Percentiles rank a stretch among this genome's conserved stretches.
Conservation (phyloP, 1,284 basidiomycete species). For the Sutorius eximius region DNA sequence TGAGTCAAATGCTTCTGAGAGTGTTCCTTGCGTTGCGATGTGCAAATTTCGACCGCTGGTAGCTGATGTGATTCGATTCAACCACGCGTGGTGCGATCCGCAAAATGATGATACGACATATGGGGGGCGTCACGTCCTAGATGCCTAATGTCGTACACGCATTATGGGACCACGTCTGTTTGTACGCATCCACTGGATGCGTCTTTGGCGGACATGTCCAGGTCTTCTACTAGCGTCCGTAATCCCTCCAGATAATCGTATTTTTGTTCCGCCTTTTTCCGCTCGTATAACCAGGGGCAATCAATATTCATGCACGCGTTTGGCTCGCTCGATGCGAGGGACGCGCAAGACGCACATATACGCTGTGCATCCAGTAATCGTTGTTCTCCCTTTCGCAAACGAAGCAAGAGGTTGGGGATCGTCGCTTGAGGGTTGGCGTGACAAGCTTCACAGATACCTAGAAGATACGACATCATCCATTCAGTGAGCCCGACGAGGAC, state of each 20-base stretch:
- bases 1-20: no score
- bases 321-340: slow-evolving; percentile 55
- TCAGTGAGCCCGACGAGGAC: background rate
- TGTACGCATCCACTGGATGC: background rate
- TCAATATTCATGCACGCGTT: slow-evolving; percentile 81
- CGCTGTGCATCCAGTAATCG: slow-evolving; percentile 58
- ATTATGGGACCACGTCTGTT: slow-evolving; percentile 4
- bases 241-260: slow-evolving; percentile 45
- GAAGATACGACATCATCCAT: background rate
- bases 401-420: slow-evolving; percentile 57
- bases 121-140: no score
- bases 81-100: no score
- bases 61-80: no score
- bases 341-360: slow-evolving; percentile 73
- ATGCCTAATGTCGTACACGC: background rate
- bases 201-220: slow-evolving; percentile 20
- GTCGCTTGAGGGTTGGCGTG: slow-evolving; percentile 52
- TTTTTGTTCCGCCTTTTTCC: slow-evolving; percentile 65
- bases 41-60: no score
- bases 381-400: slow-evolving; percentile 58
- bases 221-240: slow-evolving; percentile 34
- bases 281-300: slow-evolving; percentile 78
- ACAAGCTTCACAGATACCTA: slow-evolving; percentile 74
- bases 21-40: no score
- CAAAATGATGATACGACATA: no score